Conservation (phyloP, 495 filamentous ascomycete genomes). For the Trichoderma parareesei region DNA sequence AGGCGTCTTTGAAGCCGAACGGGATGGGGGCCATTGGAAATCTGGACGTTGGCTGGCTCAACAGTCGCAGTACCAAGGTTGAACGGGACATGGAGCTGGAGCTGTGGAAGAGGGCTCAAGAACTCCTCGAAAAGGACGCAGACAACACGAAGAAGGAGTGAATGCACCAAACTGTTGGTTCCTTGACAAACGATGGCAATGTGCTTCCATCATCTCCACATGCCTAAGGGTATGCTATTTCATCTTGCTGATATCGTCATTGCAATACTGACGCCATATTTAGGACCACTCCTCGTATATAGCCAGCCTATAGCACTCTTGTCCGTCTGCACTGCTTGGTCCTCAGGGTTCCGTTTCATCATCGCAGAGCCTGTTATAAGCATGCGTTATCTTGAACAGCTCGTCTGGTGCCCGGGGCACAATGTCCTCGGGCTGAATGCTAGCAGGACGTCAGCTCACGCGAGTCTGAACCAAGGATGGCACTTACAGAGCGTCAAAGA, state of each 20-base stretch:
- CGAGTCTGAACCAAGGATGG: neutral
- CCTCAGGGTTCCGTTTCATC: neutral
- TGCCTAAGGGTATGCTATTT: neutral
- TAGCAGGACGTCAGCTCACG: neutral
- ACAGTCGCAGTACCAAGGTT: conserved; percentile 68
- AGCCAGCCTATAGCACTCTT: neutral
- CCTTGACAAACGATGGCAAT: neutral
- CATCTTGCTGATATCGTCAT: neutral
- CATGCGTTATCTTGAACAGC: neutral
- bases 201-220: neutral
- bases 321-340: no score
- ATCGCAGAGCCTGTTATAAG: conserved; percentile 9
- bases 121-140: conserved; percentile 18
- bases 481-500: conserved; percentile 30
- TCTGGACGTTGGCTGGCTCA: conserved; percentile 77
- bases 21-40: conserved; percentile 49
- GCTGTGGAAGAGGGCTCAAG: conserved; percentile 56
- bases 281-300: neutral
- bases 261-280: neutral
- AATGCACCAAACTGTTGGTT: conserved; percentile 15
- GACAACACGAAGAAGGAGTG: conserved; percentile 15
- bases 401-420: neutral
- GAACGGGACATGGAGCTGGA: conserved; percentile 73
- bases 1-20: conserved; percentile 31
- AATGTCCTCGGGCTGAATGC: conserved; percentile 2